These are phyloP conservation scores for Tephrocybe sp. DNA, from an alignment of 768 basidiomycete species.

Conservation along the genomic window DNA sequence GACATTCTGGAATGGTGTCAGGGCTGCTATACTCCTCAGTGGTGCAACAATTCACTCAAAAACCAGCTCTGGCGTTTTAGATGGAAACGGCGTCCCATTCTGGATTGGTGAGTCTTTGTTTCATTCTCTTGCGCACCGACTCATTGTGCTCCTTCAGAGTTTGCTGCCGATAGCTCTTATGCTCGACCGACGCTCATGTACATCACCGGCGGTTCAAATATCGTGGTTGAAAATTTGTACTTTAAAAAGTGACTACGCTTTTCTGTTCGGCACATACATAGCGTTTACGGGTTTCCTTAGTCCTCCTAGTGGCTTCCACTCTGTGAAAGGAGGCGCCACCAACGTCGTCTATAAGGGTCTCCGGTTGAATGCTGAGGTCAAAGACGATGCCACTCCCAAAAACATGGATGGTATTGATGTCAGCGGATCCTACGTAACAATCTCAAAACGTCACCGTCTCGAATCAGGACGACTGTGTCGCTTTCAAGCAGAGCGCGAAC, in stretches of 20 bases:
- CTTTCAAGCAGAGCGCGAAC: constrained; percentile 26
- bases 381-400: constrained; percentile 22
- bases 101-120: constrained; percentile 20
- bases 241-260: constrained; percentile 21
- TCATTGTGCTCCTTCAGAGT: constrained; percentile 13
- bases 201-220: constrained; percentile 24
- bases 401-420: constrained; percentile 32
- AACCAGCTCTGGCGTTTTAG: constrained; percentile 26
- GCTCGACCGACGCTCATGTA: constrained; percentile 26
- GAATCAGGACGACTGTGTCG: constrained; percentile 31
- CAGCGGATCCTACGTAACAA: constrained; percentile 25
- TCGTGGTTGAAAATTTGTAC: constrained; percentile 26
- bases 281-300: neutral
- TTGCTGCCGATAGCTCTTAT: constrained; percentile 24
- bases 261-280: no score
- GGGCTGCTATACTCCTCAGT: constrained; percentile 19
- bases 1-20: constrained; percentile 26
- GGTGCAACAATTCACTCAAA: constrained; percentile 24
- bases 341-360: constrained; percentile 24
- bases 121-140: neutral
- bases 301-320: constrained; percentile 27
- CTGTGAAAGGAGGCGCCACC: constrained; percentile 23
- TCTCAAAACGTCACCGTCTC: constrained; percentile 23
- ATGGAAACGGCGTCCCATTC: constrained; percentile 29
- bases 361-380: constrained; percentile 23